phyloP scores from a whole-genome alignment of 257 asterid genomes.

The Mentha longifolia region DNA sequence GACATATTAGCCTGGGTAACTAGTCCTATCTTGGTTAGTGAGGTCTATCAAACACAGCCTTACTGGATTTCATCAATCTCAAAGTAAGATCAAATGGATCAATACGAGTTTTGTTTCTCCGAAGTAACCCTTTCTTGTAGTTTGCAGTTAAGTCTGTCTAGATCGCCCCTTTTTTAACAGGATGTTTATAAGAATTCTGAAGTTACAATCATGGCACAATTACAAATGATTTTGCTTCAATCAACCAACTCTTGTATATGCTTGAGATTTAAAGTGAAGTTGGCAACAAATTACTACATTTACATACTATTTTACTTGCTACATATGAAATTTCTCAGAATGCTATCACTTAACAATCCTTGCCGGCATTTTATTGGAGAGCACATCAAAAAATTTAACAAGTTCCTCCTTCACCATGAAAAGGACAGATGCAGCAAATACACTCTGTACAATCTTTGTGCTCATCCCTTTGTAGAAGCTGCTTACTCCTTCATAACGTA shows the following conservation, averaged over 20 bases:
- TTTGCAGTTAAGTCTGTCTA: not conserved
- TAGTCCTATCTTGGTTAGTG: too few relatives aligned
- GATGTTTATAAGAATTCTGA: too few relatives aligned
- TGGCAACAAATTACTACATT: too few relatives aligned
- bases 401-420: constrained; percentile 97
- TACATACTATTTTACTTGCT: too few relatives aligned
- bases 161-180: not conserved
- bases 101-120: not conserved
- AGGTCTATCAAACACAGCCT: too few relatives aligned
- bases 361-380: not conserved
- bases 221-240: not conserved
- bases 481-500: constrained; percentile 72
- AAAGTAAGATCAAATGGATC: too few relatives aligned
- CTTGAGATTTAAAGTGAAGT: too few relatives aligned
- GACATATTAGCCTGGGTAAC: too few relatives aligned
- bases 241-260: not conserved
- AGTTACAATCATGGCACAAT: not conserved
- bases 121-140: not conserved
- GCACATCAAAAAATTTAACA: constrained; percentile 54
- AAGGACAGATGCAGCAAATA: constrained; percentile 88
- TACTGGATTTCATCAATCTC: too few relatives aligned
- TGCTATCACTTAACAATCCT: constrained; percentile 31
- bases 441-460: constrained; percentile 93
- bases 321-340: not conserved
- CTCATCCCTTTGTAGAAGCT: constrained; percentile 96